A percentile compares a stretch with the other conserved stretches of the same genome.
phyloP scores from a whole-genome alignment of 768 basidiomycete genomes.

The Strobilomyces echinocephalus region DNA sequence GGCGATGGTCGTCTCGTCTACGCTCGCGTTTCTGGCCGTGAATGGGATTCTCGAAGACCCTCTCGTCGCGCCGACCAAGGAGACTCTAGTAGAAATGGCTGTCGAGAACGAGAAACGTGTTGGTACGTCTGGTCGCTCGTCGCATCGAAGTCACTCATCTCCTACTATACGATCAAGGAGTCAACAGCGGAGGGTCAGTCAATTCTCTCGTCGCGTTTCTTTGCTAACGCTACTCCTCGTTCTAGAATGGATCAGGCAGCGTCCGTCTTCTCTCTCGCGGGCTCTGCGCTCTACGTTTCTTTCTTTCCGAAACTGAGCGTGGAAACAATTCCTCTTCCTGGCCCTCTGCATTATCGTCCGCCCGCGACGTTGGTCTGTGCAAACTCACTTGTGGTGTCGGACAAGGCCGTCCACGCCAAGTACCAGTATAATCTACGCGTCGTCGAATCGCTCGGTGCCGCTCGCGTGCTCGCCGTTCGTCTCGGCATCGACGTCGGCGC shows the following conservation, averaged over 20 bases:
- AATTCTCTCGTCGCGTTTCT: neutral
- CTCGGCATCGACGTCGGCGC: constrained; percentile 43
- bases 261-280: constrained; percentile 69
- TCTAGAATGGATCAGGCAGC: constrained; percentile 87
- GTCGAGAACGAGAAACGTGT: constrained; percentile 84
- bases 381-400: constrained; percentile 68
- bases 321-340: constrained; percentile 59
- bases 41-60: constrained; percentile 54
- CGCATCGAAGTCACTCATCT: neutral
- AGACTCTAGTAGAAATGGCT: constrained; percentile 70
- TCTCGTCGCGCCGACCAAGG: constrained; percentile 41
- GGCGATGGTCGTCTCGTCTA: constrained; percentile 86
- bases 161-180: constrained; percentile 34
- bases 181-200: constrained; percentile 73
- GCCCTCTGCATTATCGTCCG: constrained; percentile 28
- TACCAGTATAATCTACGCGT: constrained; percentile 85
- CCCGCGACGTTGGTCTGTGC: constrained; percentile 27
- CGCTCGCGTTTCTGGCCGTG: constrained; percentile 72
- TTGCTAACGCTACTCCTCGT: constrained; percentile 1
- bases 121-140: constrained; percentile 35
- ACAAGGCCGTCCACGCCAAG: constrained; percentile 75
- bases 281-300: constrained; percentile 71
- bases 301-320: constrained; percentile 75
- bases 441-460: constrained; percentile 82
- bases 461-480: constrained; percentile 61